These are phyloP conservation scores for Phytophthora tentaculata DNA, from an alignment of 352 stramenopile genomes.

Conservation along the genomic window DNA sequence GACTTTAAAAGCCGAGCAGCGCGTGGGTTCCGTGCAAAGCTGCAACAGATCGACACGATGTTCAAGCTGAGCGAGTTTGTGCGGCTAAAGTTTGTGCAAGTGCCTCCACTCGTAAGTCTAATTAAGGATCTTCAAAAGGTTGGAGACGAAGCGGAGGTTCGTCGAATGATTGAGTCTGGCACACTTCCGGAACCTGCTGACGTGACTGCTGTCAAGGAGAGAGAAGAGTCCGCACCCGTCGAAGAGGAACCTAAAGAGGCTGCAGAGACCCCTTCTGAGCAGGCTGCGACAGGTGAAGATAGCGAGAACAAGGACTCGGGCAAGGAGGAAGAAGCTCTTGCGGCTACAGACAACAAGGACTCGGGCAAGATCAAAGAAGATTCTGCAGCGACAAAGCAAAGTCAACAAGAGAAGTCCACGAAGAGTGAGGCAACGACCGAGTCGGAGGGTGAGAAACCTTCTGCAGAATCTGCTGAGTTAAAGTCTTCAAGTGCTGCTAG, in stretches of 20 bases:
- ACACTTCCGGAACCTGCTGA: slow-evolving; percentile 32
- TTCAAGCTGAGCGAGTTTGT: slow-evolving; percentile 53
- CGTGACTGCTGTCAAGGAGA: neutral
- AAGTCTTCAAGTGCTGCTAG: neutral
- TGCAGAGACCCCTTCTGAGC: neutral
- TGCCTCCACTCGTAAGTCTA: slow-evolving; percentile 38
- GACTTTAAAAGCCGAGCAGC: slow-evolving; percentile 42
- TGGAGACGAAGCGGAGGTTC: slow-evolving; percentile 35
- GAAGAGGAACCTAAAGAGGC: slow-evolving; percentile 11
- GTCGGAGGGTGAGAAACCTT: neutral
- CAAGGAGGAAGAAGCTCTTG: slow-evolving; percentile 2
- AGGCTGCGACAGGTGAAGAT: neutral
- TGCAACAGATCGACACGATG: slow-evolving; percentile 82
- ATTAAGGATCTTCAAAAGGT: slow-evolving; percentile 55
- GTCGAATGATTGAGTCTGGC: slow-evolving; percentile 42
- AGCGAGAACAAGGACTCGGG: slow-evolving; percentile 4
- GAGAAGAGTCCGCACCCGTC: neutral
- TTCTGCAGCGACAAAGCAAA: neutral
- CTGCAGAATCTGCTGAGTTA: neutral
- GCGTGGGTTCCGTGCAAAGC: slow-evolving; percentile 47
- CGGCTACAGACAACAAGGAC: slow-evolving; percentile 1
- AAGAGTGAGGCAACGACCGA: slow-evolving; percentile 11
- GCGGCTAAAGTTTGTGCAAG: slow-evolving; percentile 40
- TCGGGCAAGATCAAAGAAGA: slow-evolving; percentile 3
- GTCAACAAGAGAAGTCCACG: neutral